Evolutionary conservation across 1,139 yeast genomes (phyloP).

Genomic region (Saccharomyces hybrid): DNA sequence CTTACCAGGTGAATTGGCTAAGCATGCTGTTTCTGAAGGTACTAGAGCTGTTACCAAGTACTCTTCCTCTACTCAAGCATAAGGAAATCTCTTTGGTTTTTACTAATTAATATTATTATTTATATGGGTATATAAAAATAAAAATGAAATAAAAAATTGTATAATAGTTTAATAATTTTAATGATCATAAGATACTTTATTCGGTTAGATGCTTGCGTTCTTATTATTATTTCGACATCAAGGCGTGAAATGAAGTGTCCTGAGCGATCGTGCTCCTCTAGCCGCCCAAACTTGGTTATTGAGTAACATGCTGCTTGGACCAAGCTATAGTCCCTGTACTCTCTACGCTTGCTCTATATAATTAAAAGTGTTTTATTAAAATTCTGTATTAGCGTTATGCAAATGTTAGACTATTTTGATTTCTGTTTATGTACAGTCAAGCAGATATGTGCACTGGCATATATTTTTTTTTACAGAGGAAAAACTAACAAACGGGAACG

Average conservation of each 20-base stretch:
- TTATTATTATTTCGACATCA: neutral
- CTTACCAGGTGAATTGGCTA: slow-evolving; percentile 99
- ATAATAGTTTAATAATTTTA: slow-evolving; percentile 1
- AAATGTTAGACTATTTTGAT: too few species aligned
- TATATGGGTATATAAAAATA: slow-evolving; percentile 10
- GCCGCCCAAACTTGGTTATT: too few species aligned
- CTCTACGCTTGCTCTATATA: too few species aligned
- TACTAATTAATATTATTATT: slow-evolving; percentile 1
- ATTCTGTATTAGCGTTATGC: too few species aligned
- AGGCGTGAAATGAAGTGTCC: too few species aligned
- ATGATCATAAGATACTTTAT: neutral
- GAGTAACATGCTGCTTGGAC: too few species aligned
- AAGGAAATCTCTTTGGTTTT: slow-evolving; percentile 2
- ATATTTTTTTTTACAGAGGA: too few species aligned
- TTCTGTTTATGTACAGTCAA: too few species aligned
- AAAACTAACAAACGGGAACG: neutral
- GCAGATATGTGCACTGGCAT: too few species aligned
- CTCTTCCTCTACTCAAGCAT: slow-evolving; percentile 60
- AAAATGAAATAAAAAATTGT: slow-evolving; percentile 3
- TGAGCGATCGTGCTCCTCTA: too few species aligned
- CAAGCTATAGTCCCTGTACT: too few species aligned
- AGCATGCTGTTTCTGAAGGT: slow-evolving; percentile 99
- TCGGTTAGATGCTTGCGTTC: neutral
- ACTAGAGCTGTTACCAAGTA: slow-evolving; percentile 99
- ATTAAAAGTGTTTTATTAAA: too few species aligned